phyloP scores from a whole-genome alignment of 768 basidiomycete species.

The Xerocomus spinulosus region DNA sequence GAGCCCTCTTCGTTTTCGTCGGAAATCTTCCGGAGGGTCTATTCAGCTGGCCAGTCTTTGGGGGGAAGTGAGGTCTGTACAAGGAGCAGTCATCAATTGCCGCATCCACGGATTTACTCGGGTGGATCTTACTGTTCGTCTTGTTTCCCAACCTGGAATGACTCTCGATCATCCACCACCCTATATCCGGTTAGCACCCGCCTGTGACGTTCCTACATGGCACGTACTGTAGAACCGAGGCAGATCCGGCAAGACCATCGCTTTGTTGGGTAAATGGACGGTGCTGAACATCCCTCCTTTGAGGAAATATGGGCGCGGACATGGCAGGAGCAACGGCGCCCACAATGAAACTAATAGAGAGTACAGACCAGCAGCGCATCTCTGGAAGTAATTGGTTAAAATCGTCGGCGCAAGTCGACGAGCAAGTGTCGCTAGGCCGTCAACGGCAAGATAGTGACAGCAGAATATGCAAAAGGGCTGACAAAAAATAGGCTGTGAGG shows the following conservation, averaged over 20 bases:
- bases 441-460: neutral
- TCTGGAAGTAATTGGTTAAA: neutral
- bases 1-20: neutral
- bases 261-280: too few species aligned
- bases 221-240: neutral
- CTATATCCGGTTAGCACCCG: neutral
- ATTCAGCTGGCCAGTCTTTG: neutral
- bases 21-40: neutral
- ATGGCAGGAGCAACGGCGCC: neutral
- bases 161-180: neutral
- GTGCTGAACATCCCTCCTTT: neutral
- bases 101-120: neutral
- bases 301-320: neutral
- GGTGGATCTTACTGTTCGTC: neutral
- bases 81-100: neutral
- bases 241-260: too few species aligned
- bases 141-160: neutral
- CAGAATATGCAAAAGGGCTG: neutral
- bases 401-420: neutral
- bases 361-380: neutral
- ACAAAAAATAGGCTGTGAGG: neutral
- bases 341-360: neutral
- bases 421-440: neutral
- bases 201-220: neutral
- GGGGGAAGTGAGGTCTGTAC: neutral